A percentile compares a stretch with the other conserved stretches of the same genome.
Conservation (phyloP, 2,329 filamentous ascomycete genomes). For the Fusarium staphyleae region DNA sequence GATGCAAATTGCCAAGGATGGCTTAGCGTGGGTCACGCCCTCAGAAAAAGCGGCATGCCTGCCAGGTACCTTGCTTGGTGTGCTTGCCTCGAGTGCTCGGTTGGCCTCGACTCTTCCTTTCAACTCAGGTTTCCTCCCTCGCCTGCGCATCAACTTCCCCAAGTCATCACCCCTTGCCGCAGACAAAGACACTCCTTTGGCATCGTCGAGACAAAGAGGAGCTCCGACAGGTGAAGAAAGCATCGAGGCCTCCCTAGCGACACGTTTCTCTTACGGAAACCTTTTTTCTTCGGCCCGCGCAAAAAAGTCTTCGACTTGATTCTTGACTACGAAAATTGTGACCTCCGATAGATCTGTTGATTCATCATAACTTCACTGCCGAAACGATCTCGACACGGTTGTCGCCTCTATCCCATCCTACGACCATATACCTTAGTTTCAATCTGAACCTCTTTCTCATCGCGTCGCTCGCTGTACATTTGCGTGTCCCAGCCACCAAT, state of each 20-base stretch:
- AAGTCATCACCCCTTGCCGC: constrained; percentile 28
- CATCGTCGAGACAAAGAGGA: constrained; percentile 20
- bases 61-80: constrained; percentile 28
- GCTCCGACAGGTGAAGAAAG: constrained; percentile 19
- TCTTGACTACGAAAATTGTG: constrained; percentile 34
- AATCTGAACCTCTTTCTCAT: background rate
- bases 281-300: constrained; percentile 27
- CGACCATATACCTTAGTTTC: background rate
- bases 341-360: constrained; percentile 18
- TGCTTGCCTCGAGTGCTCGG: constrained; percentile 32
- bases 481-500: constrained; percentile 10
- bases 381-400: constrained; percentile 1
- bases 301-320: constrained; percentile 20
- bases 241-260: constrained; percentile 14
- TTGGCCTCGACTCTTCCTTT: constrained; percentile 32
- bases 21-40: constrained; percentile 38
- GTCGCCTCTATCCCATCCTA: constrained; percentile 10
- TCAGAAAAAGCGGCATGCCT: constrained; percentile 27
- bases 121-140: constrained; percentile 33
- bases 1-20: constrained; percentile 3
- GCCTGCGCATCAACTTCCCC: constrained; percentile 21
- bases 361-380: constrained; percentile 11
- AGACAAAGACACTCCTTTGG: constrained; percentile 16
- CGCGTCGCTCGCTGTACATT: constrained; percentile 1
- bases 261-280: constrained; percentile 27